phyloP scores from a whole-genome alignment of 1,139 yeast genomes.

The Yamadazyma atlantica region DNA sequence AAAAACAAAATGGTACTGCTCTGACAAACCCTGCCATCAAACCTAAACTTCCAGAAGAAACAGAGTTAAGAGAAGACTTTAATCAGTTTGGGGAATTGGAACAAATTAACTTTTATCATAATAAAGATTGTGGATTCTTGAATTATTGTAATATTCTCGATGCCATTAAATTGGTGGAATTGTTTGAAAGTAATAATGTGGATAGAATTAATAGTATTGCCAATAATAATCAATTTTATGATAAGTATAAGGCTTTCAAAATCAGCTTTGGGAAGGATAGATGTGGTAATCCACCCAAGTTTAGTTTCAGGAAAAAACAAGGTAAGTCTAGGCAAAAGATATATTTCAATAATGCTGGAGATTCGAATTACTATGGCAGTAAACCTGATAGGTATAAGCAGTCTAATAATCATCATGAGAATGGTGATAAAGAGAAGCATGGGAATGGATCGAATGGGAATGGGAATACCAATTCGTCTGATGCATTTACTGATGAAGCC shows the following conservation, averaged over 20 bases:
- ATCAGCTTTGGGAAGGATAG: conserved; percentile 49
- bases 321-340: conserved; percentile 18
- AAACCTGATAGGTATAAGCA: conserved; percentile 9
- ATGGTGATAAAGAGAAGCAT: conserved; percentile 3
- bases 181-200: conserved; percentile 26
- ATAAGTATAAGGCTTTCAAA: conserved; percentile 38
- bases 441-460: conserved; percentile 4
- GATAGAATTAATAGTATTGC: conserved; percentile 20
- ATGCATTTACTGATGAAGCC: conserved; percentile 37
- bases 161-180: conserved; percentile 37
- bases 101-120: conserved; percentile 47
- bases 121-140: conserved; percentile 47
- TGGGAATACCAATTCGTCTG: background rate
- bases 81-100: conserved; percentile 42
- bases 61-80: conserved; percentile 41
- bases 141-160: conserved; percentile 42
- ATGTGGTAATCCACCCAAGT: conserved; percentile 49
- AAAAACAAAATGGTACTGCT: no score
- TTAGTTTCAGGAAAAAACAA: conserved; percentile 37
- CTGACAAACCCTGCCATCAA: conserved; percentile 5
- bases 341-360: conserved; percentile 13
- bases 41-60: conserved; percentile 37
- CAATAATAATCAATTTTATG: conserved; percentile 34
- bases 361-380: conserved; percentile 1
- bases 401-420: background rate